phyloP scores from a whole-genome alignment of 2,329 filamentous ascomycete species.

The Alternaria viburni region DNA sequence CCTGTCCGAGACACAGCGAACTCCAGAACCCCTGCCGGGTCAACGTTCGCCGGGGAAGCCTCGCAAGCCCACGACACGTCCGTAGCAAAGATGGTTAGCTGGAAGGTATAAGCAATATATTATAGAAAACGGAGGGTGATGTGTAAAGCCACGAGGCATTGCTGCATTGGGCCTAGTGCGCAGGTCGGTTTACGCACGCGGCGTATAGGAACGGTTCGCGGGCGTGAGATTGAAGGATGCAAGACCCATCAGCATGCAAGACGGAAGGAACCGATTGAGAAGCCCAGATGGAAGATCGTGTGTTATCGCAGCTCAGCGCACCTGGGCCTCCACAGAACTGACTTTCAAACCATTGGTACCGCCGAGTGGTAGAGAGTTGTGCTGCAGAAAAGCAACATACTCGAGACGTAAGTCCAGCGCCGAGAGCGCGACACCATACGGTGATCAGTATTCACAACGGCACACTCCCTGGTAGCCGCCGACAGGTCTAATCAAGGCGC shows the following conservation, averaged over 20 bases:
- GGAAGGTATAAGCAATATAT: conserved; percentile 15
- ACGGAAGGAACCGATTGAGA: background rate
- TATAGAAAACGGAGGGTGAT: background rate
- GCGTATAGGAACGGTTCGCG: conserved; percentile 1
- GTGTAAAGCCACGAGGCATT: background rate
- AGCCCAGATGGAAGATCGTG: background rate
- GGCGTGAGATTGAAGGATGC: conserved; percentile 7
- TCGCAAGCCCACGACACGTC: conserved; percentile 22
- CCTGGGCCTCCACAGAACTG: background rate
- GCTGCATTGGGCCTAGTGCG: background rate
- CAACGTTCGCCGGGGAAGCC: conserved; percentile 14
- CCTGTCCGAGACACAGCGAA: conserved; percentile 31
- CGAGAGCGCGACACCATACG: background rate
- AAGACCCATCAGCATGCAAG: background rate
- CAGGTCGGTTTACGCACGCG: background rate
- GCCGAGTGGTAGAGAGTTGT: background rate
- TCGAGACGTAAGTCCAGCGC: background rate
- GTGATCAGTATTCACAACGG: background rate
- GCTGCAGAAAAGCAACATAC: background rate
- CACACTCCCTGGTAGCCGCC: background rate
- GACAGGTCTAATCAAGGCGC: background rate
- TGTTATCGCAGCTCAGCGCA: background rate
- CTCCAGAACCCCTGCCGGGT: conserved; percentile 30
- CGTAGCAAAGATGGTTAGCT: conserved; percentile 10
- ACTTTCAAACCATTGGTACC: background rate